Base-by-base conservation (phyloP, 495 filamentous ascomycete species). In the Penicilliopsis zonata region DNA sequence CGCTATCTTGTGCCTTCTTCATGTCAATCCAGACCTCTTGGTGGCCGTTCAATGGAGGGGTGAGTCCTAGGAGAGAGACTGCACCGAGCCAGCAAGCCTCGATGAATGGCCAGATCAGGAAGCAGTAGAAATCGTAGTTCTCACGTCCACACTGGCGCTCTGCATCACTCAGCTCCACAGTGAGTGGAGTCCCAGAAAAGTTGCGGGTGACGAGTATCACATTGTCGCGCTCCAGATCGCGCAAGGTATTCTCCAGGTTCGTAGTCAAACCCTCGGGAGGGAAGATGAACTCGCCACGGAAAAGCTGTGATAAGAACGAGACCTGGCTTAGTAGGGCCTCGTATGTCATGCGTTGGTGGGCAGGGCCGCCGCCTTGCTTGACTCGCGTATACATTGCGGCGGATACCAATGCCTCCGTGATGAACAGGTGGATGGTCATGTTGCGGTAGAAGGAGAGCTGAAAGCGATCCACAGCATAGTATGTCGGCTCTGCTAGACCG, bases 341-440 rank as follows among this genome's bases (percentile, higher is more conserved):
- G 52, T 83, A 90, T 0, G 76, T 61, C 10, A 95, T 84, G 9
- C 80, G 69, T 46, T 95, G 87, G 26, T 79, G 71, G 0, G 77
- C 66, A 0, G 82, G 80, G 0, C 81, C 84, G 12, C 88, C 87
- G 13, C 90, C 88, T 43, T 75, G 73, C 53, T 96, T 98, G 21
- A 95, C 78, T 21, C 74, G 68, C 0, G 80, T 86, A 52, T 96
- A 95, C 65, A 98, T 78, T 17, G 80, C 81, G 10, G 79, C 83
- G 12, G 80, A 86, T 2, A 98, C 81, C 2, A 96, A 64, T 0
- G 88, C 81, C 40, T 95, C 85, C 1, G 81, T 78, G 33, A 96
- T 87, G 52, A 98, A 98, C 2, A 98, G 72, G 48, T 98, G 90
- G 32, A 98, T 98, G 1, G 86, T 92, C 88, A 95, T 95, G 53